These are phyloP conservation scores for Fraxinus dipetala DNA, from an alignment of 305 asterid species.

Conservation along the genomic window DNA sequence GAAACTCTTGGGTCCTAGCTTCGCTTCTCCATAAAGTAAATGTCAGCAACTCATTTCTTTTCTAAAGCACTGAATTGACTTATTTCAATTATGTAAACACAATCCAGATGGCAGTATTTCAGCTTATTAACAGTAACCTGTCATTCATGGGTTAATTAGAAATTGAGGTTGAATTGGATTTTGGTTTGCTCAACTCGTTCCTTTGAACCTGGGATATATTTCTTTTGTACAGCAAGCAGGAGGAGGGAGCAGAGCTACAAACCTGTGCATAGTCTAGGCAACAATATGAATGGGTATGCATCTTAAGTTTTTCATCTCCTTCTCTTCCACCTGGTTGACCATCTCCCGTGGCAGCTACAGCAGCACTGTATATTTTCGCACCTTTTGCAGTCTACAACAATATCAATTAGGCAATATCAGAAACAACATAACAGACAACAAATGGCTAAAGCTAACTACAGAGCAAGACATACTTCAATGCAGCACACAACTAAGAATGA, in stretches of 20 bases:
- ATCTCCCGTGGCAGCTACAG: conserved; percentile 71
- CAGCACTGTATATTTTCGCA: conserved; percentile 82
- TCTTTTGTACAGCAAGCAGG: not conserved
- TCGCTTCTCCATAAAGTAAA: not conserved
- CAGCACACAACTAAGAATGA: not conserved
- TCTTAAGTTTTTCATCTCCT: conserved; percentile 79
- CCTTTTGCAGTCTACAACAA: conserved; percentile 74
- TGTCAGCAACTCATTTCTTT: not conserved
- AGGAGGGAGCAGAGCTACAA: conserved; percentile 22
- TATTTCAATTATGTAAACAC: not conserved
- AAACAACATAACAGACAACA: conserved; percentile 1
- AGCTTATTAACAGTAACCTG: not conserved
- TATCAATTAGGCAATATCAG: conserved; percentile 22
- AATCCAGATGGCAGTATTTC: not conserved
- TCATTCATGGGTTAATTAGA: not conserved
- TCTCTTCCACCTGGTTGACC: conserved; percentile 60
- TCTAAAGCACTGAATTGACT: not conserved
- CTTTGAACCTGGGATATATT: conserved; percentile 10
- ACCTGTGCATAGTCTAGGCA: conserved; percentile 98
- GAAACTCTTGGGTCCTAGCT: not conserved
- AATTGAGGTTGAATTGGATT: not conserved
- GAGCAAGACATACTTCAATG: not conserved
- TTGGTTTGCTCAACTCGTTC: not conserved
- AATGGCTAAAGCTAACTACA: conserved; percentile 9
- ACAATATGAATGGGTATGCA: conserved; percentile 95